Percentiles rank a stretch among this genome's conserved stretches.
phyloP scores from a whole-genome alignment of 2,329 filamentous ascomycete genomes.

The Colletotrichum chrysophilum region DNA sequence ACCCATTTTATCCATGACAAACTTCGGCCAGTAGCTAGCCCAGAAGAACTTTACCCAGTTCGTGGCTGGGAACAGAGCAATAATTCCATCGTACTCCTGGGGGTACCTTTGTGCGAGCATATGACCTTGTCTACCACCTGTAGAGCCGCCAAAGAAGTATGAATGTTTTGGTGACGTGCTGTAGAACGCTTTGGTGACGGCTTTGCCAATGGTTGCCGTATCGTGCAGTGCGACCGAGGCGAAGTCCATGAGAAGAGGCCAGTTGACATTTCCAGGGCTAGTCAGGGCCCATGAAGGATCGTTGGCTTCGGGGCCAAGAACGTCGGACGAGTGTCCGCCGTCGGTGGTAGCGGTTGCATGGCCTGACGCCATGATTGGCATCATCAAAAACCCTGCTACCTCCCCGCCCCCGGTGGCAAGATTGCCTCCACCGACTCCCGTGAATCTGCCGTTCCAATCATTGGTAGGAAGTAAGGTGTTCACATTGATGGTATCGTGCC shows the following conservation, averaged over 20 bases:
- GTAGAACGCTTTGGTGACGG: constrained; percentile 53
- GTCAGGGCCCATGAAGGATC: constrained; percentile 22
- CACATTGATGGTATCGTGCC: constrained; percentile 3
- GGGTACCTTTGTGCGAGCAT: constrained; percentile 59
- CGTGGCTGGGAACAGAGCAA: constrained; percentile 52
- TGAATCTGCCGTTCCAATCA: constrained; percentile 21
- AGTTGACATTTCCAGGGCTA: constrained; percentile 5
- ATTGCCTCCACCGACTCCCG: constrained; percentile 16
- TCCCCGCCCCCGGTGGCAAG: background rate
- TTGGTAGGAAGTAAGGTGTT: constrained; percentile 20
- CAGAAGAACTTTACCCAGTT: constrained; percentile 31
- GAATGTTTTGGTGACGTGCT: constrained; percentile 38
- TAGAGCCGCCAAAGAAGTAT: constrained; percentile 65
- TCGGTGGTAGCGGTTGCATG: background rate
- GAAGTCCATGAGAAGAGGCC: background rate
- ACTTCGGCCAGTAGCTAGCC: background rate
- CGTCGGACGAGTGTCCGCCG: background rate
- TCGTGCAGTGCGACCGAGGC: background rate
- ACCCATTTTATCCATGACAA: background rate
- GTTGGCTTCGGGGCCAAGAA: background rate
- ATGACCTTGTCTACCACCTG: constrained; percentile 63
- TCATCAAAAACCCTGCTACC: background rate
- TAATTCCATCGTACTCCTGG: constrained; percentile 61
- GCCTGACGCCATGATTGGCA: background rate
- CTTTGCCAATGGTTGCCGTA: constrained; percentile 52